phyloP scores from a whole-genome alignment of 495 filamentous ascomycete species.

The Lentithecium fluviatile region DNA sequence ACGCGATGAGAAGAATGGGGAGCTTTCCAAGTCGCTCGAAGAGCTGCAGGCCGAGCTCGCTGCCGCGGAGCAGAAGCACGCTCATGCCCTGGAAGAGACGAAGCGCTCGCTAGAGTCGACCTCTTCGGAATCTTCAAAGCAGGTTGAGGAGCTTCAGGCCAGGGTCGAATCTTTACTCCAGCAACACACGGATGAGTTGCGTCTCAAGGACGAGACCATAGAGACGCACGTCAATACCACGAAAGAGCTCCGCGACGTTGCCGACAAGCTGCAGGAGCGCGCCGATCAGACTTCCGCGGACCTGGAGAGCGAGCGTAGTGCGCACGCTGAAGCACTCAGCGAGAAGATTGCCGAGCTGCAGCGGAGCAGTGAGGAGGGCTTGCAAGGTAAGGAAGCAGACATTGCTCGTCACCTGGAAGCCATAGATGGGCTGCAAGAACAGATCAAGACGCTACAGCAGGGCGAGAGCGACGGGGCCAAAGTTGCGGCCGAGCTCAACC shows the following conservation, averaged over 20 bases:
- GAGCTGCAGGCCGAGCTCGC: conserved; percentile 14
- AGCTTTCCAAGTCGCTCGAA: conserved; percentile 7
- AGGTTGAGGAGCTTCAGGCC: conserved; percentile 27
- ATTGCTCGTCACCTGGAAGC: conserved; percentile 22
- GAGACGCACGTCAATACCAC: conserved; percentile 21
- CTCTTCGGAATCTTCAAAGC: conserved; percentile 17
- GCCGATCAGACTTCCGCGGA: conserved; percentile 16
- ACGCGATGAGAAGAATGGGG: conserved; percentile 20
- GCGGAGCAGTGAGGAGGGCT: conserved; percentile 8
- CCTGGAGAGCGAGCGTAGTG: conserved; percentile 22
- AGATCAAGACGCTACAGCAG: conserved; percentile 31
- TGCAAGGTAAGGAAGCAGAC: conserved; percentile 26
- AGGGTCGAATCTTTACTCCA: conserved; percentile 25
- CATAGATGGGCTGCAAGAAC: conserved; percentile 27
- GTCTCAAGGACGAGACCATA: conserved; percentile 22
- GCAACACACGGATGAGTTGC: conserved; percentile 32
- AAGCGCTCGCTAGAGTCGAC: conserved; percentile 10
- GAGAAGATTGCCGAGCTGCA: conserved; percentile 21
- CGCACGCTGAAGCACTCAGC: conserved; percentile 9
- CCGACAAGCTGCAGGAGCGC: conserved; percentile 22
- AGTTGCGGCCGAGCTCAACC: conserved; percentile 25
- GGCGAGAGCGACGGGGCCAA: conserved; percentile 33
- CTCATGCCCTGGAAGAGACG: conserved; percentile 10
- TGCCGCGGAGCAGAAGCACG: conserved; percentile 12
- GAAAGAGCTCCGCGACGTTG: conserved; percentile 16